Percentiles rank a stretch among this genome's conserved stretches.
Evolutionary conservation across 129 eudicot genomes (phyloP).

Genomic region (Pittosporum tobira): DNA sequence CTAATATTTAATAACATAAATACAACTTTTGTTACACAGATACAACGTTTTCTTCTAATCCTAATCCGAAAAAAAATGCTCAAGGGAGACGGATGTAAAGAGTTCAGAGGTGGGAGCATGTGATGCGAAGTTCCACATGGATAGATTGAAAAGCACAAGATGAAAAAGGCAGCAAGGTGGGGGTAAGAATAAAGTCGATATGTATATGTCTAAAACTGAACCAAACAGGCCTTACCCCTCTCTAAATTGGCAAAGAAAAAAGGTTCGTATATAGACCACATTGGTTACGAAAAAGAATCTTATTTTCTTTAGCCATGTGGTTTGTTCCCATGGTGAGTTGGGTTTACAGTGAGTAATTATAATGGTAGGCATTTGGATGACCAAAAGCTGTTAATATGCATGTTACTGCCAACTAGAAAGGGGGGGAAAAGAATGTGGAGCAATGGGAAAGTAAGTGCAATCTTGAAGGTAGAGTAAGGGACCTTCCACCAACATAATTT

Average conservation of each 20-base stretch:
- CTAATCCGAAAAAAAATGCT: too few relatives aligned
- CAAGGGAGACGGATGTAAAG: slow-evolving; percentile 1
- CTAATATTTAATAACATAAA: too few relatives aligned
- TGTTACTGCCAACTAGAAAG: slow-evolving; percentile 28
- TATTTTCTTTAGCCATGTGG: slow-evolving; percentile 9
- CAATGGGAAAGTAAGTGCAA: slow-evolving; percentile 1
- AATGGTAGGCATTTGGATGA: neutral
- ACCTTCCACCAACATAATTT: too few relatives aligned
- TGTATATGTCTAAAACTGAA: neutral
- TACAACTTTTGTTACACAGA: too few relatives aligned
- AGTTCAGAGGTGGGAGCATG: slow-evolving; percentile 27
- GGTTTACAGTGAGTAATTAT: slow-evolving; percentile 8
- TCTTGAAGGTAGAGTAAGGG: slow-evolving; percentile 16
- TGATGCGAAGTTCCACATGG: slow-evolving; percentile 35
- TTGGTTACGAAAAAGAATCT: slow-evolving; percentile 10
- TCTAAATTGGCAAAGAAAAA: neutral
- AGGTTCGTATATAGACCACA: neutral
- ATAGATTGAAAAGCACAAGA: slow-evolving; percentile 11
- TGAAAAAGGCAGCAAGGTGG: slow-evolving; percentile 2
- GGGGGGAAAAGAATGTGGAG: neutral
- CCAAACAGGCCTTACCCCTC: neutral
- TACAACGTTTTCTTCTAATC: too few relatives aligned
- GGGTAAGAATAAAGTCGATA: slow-evolving; percentile 15
- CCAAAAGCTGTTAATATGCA: slow-evolving; percentile 28
- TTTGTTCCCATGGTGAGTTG: slow-evolving; percentile 19